Conservation (phyloP, 257 asterid genomes). For the Cinchona pubescens region DNA sequence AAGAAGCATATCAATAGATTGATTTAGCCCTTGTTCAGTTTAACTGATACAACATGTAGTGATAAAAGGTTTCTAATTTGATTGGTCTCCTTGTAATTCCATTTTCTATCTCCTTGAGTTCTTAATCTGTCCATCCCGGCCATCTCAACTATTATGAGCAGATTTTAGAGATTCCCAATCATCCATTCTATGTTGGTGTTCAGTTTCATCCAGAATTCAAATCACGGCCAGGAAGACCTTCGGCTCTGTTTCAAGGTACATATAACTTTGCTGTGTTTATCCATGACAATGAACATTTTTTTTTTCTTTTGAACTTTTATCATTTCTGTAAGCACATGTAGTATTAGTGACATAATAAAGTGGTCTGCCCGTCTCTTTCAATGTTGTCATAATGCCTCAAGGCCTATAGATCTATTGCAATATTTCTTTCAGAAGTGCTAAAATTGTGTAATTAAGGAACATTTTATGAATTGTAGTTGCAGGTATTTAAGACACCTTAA, state of each 20-base stretch:
- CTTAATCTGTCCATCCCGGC: background rate
- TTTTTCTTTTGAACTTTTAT: background rate
- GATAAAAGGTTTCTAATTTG: background rate
- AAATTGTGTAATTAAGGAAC: background rate
- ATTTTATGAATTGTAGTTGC: background rate
- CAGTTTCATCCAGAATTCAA: conserved; percentile 96
- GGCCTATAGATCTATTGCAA: background rate
- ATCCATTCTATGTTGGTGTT: conserved; percentile 83
- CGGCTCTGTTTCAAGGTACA: conserved; percentile 70
- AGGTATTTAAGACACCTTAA: background rate
- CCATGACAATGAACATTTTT: conserved; percentile 4
- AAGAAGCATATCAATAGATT: background rate
- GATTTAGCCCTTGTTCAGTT: background rate
- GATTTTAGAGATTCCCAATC: conserved; percentile 70
- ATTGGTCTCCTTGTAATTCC: background rate
- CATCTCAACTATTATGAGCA: conserved; percentile 22
- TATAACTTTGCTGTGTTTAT: conserved; percentile 8
- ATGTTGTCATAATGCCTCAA: too few species aligned
- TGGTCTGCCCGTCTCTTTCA: background rate
- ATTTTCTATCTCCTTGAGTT: background rate
- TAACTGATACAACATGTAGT: background rate
- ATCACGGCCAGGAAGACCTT: conserved; percentile 90
- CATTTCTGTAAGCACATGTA: too few species aligned
- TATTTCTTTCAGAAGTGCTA: background rate
- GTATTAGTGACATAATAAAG: background rate